Evolutionary conservation across 371 early-diverging fungal genomes (phyloP).

Genomic region (Encephalitozoon intestinalis): DNA sequence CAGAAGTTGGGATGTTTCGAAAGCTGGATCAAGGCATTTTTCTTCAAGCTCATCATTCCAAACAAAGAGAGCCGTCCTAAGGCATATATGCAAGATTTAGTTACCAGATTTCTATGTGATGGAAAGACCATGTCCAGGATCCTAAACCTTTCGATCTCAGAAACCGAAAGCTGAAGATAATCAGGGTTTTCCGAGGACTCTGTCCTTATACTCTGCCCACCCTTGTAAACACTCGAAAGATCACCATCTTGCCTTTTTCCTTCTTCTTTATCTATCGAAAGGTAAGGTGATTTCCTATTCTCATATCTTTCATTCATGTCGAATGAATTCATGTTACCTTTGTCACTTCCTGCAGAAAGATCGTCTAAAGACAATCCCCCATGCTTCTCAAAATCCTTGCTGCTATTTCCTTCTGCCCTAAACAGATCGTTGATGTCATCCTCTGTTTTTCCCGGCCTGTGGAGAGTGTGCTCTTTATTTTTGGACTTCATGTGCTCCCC

Average conservation of each 20-base stretch:
- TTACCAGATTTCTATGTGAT: conserved; percentile 56
- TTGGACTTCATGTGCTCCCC: no score
- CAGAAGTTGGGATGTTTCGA: conserved; percentile 51
- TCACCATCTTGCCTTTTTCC: not conserved
- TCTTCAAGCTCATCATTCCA: conserved; percentile 40
- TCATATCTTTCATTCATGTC: not conserved
- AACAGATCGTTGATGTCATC: not conserved
- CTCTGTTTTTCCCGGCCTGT: not conserved
- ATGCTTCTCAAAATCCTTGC: not conserved
- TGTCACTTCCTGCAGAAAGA: no score
- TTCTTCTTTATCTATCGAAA: not conserved
- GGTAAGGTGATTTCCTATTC: not conserved
- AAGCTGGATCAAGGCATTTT: conserved; percentile 34
- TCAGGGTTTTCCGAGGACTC: not conserved
- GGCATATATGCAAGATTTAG: conserved; percentile 47
- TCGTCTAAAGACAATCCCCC: no score
- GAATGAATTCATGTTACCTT: not conserved
- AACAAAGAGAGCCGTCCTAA: conserved; percentile 47
- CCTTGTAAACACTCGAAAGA: not conserved
- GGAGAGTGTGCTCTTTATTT: no score
- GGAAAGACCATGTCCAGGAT: conserved; percentile 61
- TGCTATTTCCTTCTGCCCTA: not conserved
- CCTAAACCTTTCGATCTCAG: conserved; percentile 58
- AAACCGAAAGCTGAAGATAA: conserved; percentile 23
- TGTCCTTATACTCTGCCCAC: not conserved